Evolutionary conservation across 1,284 basidiomycete genomes (phyloP).

Genomic region (Ceratobasidium sp.): DNA sequence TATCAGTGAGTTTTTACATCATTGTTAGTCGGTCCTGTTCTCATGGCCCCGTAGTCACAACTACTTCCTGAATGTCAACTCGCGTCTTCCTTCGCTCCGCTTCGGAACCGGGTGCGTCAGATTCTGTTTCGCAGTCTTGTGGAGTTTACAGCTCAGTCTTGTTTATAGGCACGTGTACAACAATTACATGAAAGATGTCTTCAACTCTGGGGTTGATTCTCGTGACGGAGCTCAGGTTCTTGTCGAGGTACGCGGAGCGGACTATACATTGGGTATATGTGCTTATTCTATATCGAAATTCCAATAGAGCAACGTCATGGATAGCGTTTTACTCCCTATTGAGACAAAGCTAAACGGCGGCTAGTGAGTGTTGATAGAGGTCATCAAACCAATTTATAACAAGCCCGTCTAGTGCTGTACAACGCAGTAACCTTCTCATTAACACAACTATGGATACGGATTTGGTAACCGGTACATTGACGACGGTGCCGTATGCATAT

Average conservation of each 20-base stretch:
- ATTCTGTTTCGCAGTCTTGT: background rate
- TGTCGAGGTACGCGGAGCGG: constrained; percentile 31
- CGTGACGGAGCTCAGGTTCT: constrained; percentile 41
- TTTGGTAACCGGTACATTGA: constrained; percentile 8
- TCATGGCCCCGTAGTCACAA: constrained; percentile 30
- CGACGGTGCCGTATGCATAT: constrained; percentile 25
- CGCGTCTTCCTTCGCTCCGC: constrained; percentile 48
- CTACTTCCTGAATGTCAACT: constrained; percentile 44
- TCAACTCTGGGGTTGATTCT: constrained; percentile 38
- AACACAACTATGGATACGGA: constrained; percentile 28
- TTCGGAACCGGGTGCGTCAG: constrained; percentile 46
- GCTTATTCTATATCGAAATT: background rate
- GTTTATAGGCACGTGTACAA: constrained; percentile 28
- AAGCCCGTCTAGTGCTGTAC: constrained; percentile 5
- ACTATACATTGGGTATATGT: background rate
- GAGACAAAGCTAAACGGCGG: constrained; percentile 13
- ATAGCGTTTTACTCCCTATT: constrained; percentile 14
- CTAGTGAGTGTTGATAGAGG: constrained; percentile 1
- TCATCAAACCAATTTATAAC: background rate
- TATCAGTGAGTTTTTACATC: constrained; percentile 31
- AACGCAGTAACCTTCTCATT: constrained; percentile 23
- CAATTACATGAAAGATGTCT: constrained; percentile 46
- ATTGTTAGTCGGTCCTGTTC: background rate
- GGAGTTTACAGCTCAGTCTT: background rate
- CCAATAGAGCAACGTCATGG: constrained; percentile 12